Conservation (phyloP, 2,329 filamentous ascomycete genomes). For the Trichoderma polysporum region DNA sequence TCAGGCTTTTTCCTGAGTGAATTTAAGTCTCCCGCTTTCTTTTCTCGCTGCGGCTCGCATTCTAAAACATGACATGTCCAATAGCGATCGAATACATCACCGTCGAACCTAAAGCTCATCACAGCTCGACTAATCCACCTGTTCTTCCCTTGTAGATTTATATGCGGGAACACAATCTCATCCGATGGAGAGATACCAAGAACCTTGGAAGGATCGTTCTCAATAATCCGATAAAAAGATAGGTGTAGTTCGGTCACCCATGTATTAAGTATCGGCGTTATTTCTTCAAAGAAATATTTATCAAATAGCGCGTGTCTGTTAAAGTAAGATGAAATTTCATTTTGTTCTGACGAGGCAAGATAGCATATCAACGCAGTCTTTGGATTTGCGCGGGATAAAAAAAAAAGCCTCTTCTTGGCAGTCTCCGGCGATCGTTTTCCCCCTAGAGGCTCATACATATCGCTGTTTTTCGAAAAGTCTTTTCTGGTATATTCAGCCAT, state of each 20-base stretch:
- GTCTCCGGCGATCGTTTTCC: not conserved
- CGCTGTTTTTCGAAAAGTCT: too few species aligned
- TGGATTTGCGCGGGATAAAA: not conserved
- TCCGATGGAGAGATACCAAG: not conserved
- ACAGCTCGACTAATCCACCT: not conserved
- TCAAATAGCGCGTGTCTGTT: not conserved
- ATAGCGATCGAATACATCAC: not conserved
- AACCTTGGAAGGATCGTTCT: not conserved
- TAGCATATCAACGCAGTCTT: not conserved
- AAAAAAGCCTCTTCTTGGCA: not conserved
- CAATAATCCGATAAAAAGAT: not conserved
- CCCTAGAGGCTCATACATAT: too few species aligned
- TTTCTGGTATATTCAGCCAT: too few species aligned
- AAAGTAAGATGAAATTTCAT: not conserved
- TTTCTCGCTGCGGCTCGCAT: not conserved
- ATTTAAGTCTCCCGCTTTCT: not conserved
- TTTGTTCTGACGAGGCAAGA: not conserved
- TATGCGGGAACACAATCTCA: not conserved
- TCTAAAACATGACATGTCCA: slow-evolving; percentile 3
- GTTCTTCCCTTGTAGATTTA: not conserved
- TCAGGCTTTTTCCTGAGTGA: too few species aligned
- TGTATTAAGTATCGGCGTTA: not conserved
- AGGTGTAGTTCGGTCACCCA: slow-evolving; percentile 1
- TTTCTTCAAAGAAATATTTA: not conserved
- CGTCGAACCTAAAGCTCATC: not conserved